Evolutionary conservation across 1,139 yeast genomes (phyloP), one percentile per base, ranked within the genome.

Genomic region (Blastobotrys arbuscula): DNA sequence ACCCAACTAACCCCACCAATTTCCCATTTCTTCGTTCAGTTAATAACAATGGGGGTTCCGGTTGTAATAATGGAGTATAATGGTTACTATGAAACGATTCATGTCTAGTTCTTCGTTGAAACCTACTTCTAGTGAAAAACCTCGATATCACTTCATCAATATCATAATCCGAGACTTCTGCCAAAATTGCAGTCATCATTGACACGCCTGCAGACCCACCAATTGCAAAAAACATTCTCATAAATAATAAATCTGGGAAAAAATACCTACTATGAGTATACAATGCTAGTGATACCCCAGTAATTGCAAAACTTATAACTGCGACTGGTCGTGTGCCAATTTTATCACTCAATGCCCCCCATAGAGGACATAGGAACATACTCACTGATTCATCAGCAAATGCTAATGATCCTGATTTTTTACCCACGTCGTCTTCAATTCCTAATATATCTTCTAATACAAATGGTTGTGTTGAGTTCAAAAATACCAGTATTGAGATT

Each of bases 391-490:
- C 90, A 61, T 83, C 90, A 12, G 74, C 74, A 45, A 81, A 76
- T 0, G 87, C 86, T 44, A 83, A 62, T 2, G 75, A 68, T 0
- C 89, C 88, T 16, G 81, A 76, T 45, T 76, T 71, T 40, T 71
- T 68, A 1, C 89, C 89, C 35, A 80, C 70, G 41, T 71, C 69
- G 4, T 66, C 61, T 6, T 71, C 63, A 33, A 77, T 65, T 0
- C 77, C 77, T 16, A 81, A 65, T 1, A 80, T 76, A 57, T 80
- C 81, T 4, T 78, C 72, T 36, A 83, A 68, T 60, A 76, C 81
- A 60, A 81, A 82, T 2, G 89, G 80, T 66, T 82, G 89, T 1
- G 87, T 77, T 5, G 87, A 75, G 31, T 81, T 73, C 45, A 82
- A 64, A 59, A 82, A 83, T n/a, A 83, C 88, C 41, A 81, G 78